Evolutionary conservation across 352 stramenopile genomes (phyloP).

Genomic region (Phytopythium ostracodes): DNA sequence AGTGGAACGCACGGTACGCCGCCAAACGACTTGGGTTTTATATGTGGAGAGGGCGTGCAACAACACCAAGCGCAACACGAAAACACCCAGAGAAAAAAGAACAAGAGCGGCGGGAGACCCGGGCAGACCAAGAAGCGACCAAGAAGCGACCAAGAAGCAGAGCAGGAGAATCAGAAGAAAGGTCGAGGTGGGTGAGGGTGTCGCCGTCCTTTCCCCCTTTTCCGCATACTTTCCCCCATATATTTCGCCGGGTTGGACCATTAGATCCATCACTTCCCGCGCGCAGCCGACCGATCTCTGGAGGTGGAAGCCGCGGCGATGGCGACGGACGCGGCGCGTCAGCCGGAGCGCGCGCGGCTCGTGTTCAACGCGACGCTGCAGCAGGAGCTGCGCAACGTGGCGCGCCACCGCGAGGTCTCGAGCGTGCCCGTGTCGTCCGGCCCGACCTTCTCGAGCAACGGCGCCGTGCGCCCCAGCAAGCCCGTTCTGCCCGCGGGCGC

Average conservation of each 20-base stretch:
- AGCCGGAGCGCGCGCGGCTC: conserved; percentile 51
- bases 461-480: conserved; percentile 30
- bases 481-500: conserved; percentile 30
- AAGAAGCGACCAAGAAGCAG: no score
- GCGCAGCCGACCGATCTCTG: no score
- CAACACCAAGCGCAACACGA: not conserved
- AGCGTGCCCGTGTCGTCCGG: conserved; percentile 14
- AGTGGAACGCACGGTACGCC: not conserved
- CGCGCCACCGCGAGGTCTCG: conserved; percentile 54
- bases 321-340: conserved; percentile 38
- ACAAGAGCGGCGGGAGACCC: no score
- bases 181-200: not conserved
- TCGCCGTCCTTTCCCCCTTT: not conserved
- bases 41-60: not conserved
- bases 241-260: not conserved
- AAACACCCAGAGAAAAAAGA: no score
- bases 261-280: not conserved
- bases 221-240: not conserved
- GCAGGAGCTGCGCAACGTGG: conserved; percentile 64
- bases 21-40: not conserved
- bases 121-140: no score
- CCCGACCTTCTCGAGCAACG: conserved; percentile 40
- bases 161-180: conserved; percentile 2
- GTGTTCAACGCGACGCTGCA: conserved; percentile 75
- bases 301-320: conserved; percentile 5